phyloP scores from a whole-genome alignment of 805 yeast species.

The Starmerella geochares region DNA sequence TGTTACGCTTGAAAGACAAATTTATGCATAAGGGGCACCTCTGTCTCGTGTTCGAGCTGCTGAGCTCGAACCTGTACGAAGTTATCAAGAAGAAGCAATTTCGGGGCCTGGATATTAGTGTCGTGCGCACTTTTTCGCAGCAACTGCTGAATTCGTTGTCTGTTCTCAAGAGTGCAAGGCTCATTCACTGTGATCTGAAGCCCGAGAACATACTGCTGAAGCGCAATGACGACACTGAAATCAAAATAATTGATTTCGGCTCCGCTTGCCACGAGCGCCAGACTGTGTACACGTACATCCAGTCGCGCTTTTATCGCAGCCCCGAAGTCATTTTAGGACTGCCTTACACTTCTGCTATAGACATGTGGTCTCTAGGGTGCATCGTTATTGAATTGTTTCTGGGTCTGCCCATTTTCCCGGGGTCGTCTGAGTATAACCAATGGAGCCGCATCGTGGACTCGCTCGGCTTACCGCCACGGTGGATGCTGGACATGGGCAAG shows the following conservation, averaged over 20 bases:
- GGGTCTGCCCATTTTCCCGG: constrained; percentile 91
- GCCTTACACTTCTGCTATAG: constrained; percentile 86
- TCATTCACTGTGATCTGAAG: constrained; percentile 92
- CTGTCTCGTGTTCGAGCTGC: constrained; percentile 82
- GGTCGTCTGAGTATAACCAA: constrained; percentile 88
- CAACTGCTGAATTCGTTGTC: constrained; percentile 76
- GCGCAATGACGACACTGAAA: constrained; percentile 69
- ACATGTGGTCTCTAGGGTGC: constrained; percentile 96
- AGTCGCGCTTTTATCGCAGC: constrained; percentile 83
- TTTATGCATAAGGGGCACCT: constrained; percentile 87
- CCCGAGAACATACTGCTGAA: constrained; percentile 87
- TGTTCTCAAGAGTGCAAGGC: constrained; percentile 66
- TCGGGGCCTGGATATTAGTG: constrained; percentile 71
- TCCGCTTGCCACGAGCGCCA: constrained; percentile 88
- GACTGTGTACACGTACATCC: constrained; percentile 82
- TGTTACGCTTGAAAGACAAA: constrained; percentile 71
- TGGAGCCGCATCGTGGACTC: constrained; percentile 69
- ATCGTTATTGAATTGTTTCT: constrained; percentile 80
- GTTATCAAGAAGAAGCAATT: constrained; percentile 85
- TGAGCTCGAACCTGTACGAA: constrained; percentile 82
- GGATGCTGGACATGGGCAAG: constrained; percentile 96
- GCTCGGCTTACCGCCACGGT: constrained; percentile 76
- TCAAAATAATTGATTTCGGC: constrained; percentile 93
- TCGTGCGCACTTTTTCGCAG: constrained; percentile 65
- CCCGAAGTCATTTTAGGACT: constrained; percentile 90